Evolutionary conservation across 2,329 filamentous ascomycete species (phyloP).

Genomic region (Ceratocystiopsis minuta): DNA sequence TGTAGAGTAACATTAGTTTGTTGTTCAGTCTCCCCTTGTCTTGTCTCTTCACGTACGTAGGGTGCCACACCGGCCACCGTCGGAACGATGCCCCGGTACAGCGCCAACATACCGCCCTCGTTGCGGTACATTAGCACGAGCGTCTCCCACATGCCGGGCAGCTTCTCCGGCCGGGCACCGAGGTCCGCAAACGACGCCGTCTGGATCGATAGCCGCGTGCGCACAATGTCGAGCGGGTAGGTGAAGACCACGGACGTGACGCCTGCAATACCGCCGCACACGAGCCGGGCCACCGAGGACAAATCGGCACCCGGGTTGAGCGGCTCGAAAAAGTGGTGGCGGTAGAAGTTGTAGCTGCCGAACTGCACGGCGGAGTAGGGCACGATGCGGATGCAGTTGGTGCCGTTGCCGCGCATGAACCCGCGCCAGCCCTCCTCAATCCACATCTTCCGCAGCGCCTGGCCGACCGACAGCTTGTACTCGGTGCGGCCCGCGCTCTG

Average conservation of each 20-base stretch:
- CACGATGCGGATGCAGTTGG: constrained; percentile 95
- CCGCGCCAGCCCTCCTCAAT: constrained; percentile 90
- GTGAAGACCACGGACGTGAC: constrained; percentile 91
- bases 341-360: constrained; percentile 95
- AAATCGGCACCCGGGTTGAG: constrained; percentile 52
- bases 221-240: constrained; percentile 93
- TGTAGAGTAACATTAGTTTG: neutral
- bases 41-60: constrained; percentile 38
- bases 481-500: constrained; percentile 81
- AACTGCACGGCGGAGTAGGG: constrained; percentile 98
- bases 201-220: constrained; percentile 90
- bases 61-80: constrained; percentile 91
- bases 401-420: constrained; percentile 95
- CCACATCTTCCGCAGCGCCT: constrained; percentile 89
- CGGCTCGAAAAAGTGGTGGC: constrained; percentile 58
- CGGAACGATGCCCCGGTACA: constrained; percentile 90
- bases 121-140: constrained; percentile 68
- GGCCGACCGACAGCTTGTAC: constrained; percentile 80
- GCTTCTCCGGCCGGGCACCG: constrained; percentile 40
- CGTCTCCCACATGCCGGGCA: constrained; percentile 87
- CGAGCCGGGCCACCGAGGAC: constrained; percentile 52
- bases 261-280: constrained; percentile 83
- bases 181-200: constrained; percentile 84
- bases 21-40: neutral
- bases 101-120: constrained; percentile 65